Base-by-base conservation (phyloP, 345 rosid species). In the Syzygium grande region DNA sequence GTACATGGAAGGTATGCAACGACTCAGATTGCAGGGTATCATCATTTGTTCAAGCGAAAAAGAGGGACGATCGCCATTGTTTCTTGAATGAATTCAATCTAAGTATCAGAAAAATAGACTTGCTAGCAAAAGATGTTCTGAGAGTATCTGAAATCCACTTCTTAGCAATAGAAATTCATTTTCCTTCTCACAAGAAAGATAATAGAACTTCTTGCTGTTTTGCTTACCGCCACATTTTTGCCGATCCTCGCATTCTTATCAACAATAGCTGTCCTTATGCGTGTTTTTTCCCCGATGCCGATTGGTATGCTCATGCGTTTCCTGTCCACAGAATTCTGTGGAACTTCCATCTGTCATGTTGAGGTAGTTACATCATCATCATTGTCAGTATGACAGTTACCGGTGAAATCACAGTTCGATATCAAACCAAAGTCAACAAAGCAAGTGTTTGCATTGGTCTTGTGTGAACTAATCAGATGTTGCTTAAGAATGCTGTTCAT, bases 181-280 rank as follows among this genome's bases (percentile, higher is more conserved):
- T 68, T 30, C 3, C 46, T 68, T 68, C 41, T 68, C 17, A 34
- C 0, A 23, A 30, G 19, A 46, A 34, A 17, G 80, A 34, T 34
- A 4, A 68, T 34, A 68, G 6, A 11, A 34, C 11, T 30, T 8
- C 80, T 68, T 9, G 16, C 25, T 19, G 7, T 5, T 23, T 68
- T 68, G 13, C 87, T 58, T 89, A 94, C 96, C 95, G 73, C 87
- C 6, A 92, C 98, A 89, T 94, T 94, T 91, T 89, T 93, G 87
- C 98, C 99, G 87, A 96, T 95, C 88, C 96, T 94, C 11, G 96
- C 98, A 87, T 97, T 96, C 85, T 95, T 97, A 89, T 97, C 98
- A 15, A 96, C 90, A 77, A 96, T 91, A 15, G 96, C 96, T 89
- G 90, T 94, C 89, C 89, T 91, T 87, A 97, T 93, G 59, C 21